phyloP scores from a whole-genome alignment of 2,329 filamentous ascomycete genomes.

The Didymellaceae sp. region DNA sequence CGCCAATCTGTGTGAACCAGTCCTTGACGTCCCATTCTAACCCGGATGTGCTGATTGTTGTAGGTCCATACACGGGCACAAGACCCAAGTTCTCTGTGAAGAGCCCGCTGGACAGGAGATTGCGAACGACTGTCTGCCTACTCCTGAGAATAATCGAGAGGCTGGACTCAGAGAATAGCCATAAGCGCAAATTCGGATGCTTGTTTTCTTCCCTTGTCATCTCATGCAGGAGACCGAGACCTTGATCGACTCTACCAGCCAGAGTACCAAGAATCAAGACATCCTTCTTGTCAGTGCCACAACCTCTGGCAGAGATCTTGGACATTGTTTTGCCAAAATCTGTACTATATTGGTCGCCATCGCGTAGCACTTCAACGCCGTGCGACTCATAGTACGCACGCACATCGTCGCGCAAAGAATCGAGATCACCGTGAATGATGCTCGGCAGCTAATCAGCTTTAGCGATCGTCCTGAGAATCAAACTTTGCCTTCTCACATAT shows the following conservation, averaged over 20 bases:
- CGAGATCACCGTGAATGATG: conserved; percentile 86
- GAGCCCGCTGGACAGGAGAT: conserved; percentile 57
- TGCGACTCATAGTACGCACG: conserved; percentile 70
- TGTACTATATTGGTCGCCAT: conserved; percentile 84
- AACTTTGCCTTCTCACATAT: conserved; percentile 36
- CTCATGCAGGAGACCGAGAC: conserved; percentile 86
- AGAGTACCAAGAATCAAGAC: conserved; percentile 86
- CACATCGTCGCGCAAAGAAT: conserved; percentile 73
- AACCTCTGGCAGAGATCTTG: conserved; percentile 59
- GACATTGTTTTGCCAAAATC: conserved; percentile 85
- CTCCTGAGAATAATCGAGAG: conserved; percentile 80
- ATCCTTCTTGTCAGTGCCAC: conserved; percentile 52
- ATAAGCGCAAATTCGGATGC: conserved; percentile 62
- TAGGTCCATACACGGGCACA: conserved; percentile 79
- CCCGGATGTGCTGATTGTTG: conserved; percentile 78
- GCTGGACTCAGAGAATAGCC: conserved; percentile 80
- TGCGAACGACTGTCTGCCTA: conserved; percentile 71
- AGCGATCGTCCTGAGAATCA: conserved; percentile 12
- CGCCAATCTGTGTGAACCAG: conserved; percentile 70
- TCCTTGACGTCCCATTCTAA: conserved; percentile 89
- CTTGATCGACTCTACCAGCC: conserved; percentile 91
- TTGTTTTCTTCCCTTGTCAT: conserved; percentile 64
- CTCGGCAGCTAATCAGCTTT: conserved; percentile 50
- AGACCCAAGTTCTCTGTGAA: conserved; percentile 86
- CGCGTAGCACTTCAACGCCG: conserved; percentile 68